phyloP scores from a whole-genome alignment of 306 rosid species.

The Alnus glutinosa region DNA sequence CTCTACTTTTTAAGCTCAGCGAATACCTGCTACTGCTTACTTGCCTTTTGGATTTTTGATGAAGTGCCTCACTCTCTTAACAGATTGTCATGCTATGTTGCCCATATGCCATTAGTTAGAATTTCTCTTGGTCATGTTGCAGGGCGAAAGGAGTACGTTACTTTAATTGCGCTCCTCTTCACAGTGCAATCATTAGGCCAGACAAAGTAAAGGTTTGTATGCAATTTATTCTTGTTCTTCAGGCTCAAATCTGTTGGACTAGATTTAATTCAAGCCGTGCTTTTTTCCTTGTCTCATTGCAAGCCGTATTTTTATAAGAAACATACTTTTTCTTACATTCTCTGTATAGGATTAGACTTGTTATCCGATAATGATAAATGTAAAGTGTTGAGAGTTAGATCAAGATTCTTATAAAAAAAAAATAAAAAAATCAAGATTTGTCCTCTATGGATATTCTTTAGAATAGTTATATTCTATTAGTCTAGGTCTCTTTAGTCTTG shows the following conservation, averaged over 20 bases:
- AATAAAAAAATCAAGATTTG: too few relatives aligned
- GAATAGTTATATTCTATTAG: too few relatives aligned
- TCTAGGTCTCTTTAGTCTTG: too few relatives aligned
- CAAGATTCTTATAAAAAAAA: too few relatives aligned
- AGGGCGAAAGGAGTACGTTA: conserved; percentile 87
- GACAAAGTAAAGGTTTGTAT: conserved; percentile 85
- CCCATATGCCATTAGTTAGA: background rate
- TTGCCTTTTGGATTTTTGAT: background rate
- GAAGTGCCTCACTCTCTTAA: background rate
- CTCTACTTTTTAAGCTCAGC: background rate
- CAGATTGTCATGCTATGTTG: conserved; percentile 7
- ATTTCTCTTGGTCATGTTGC: conserved; percentile 21
- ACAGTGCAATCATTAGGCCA: conserved; percentile 84
- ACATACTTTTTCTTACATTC: too few relatives aligned
- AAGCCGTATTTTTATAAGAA: too few relatives aligned
- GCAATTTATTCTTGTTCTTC: background rate
- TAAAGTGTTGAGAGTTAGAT: too few relatives aligned
- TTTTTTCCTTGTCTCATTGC: too few relatives aligned
- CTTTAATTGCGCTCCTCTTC: conserved; percentile 76
- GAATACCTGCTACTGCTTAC: background rate
- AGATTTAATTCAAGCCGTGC: background rate
- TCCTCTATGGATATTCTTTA: too few relatives aligned
- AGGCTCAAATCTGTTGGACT: background rate
- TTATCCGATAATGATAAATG: too few relatives aligned
- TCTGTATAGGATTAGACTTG: too few relatives aligned